Percentiles rank a stretch among this genome's conserved stretches.
Conservation (phyloP, 192 early-diverging fungal species). For the Rhizoclosmatium sp. region DNA sequence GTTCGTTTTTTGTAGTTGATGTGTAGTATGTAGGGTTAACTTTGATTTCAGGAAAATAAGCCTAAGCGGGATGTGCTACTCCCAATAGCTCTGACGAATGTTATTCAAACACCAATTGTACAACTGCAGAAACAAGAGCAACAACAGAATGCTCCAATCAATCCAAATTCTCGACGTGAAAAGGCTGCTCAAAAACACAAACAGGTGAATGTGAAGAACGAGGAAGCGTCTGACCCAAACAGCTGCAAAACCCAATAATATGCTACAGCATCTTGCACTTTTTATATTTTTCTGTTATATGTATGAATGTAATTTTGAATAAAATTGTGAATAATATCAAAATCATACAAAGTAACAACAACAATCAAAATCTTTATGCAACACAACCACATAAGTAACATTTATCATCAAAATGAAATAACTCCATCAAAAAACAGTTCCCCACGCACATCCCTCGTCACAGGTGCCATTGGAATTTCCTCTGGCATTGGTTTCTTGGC, state of each 20-base stretch:
- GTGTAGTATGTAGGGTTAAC: background rate
- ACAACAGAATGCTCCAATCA: background rate
- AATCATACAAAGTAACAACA: background rate
- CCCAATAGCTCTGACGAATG: background rate
- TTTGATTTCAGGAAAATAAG: background rate
- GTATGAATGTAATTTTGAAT: too few species aligned
- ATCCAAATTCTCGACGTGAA: constrained; percentile 18
- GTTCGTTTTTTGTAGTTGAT: background rate
- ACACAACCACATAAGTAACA: background rate
- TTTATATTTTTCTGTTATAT: background rate
- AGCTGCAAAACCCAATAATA: constrained; percentile 29
- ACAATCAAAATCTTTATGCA: background rate
- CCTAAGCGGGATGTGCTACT: background rate
- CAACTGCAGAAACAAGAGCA: constrained; percentile 13
- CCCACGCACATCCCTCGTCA: background rate
- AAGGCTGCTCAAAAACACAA: constrained; percentile 22
- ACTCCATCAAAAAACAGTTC: constrained; percentile 14
- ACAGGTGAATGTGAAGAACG: constrained; percentile 23
- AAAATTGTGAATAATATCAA: too few species aligned
- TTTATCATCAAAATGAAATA: background rate
- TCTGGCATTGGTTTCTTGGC: constrained; percentile 19
- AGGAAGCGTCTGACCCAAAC: constrained; percentile 1
- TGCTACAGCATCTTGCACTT: background rate
- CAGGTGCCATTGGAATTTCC: constrained; percentile 21
- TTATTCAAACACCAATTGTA: background rate